A percentile compares a stretch with the other conserved stretches of the same genome.
These are phyloP conservation scores for Fusarium setosum DNA, from an alignment of 2,329 filamentous ascomycete genomes.

Conservation along the genomic window DNA sequence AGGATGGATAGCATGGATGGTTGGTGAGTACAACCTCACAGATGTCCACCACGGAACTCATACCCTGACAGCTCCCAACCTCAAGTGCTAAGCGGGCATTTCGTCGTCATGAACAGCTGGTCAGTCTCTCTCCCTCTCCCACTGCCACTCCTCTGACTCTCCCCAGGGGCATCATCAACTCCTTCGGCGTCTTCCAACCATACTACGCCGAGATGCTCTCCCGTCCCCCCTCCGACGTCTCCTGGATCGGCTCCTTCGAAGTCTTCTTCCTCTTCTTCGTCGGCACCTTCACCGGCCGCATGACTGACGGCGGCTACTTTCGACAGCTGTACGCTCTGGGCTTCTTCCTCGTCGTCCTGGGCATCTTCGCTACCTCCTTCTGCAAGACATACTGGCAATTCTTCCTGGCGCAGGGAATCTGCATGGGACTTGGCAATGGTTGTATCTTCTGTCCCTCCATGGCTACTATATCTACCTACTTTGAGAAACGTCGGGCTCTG, in stretches of 20 bases:
- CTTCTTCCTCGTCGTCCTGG: not conserved
- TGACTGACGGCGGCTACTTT: conserved; percentile 65
- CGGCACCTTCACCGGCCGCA: conserved; percentile 60
- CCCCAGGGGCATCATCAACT: conserved; percentile 61
- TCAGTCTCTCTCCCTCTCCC: not conserved
- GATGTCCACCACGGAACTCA: not conserved
- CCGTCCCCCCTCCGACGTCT: conserved; percentile 57
- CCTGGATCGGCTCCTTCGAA: conserved; percentile 65
- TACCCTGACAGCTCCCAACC: not conserved
- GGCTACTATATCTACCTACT: conserved; percentile 14
- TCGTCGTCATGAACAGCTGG: conserved; percentile 41
- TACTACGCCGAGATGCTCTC: conserved; percentile 56
- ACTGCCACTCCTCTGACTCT: conserved; percentile 40
- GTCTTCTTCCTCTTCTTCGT: conserved; percentile 65
- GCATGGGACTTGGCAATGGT: conserved; percentile 14
- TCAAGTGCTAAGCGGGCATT: conserved; percentile 10
- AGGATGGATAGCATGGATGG: conserved; percentile 14
- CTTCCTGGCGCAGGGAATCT: conserved; percentile 14
- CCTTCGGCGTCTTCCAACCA: conserved; percentile 63
- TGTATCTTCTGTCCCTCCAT: conserved; percentile 9
- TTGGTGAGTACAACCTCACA: not conserved
- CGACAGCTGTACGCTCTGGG: conserved; percentile 29
- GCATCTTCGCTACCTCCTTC: conserved; percentile 7
- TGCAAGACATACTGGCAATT: conserved; percentile 15
- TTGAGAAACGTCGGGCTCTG: not conserved